Conservation (phyloP, 1,284 basidiomycete species). For the Ustilago cynodontis region DNA sequence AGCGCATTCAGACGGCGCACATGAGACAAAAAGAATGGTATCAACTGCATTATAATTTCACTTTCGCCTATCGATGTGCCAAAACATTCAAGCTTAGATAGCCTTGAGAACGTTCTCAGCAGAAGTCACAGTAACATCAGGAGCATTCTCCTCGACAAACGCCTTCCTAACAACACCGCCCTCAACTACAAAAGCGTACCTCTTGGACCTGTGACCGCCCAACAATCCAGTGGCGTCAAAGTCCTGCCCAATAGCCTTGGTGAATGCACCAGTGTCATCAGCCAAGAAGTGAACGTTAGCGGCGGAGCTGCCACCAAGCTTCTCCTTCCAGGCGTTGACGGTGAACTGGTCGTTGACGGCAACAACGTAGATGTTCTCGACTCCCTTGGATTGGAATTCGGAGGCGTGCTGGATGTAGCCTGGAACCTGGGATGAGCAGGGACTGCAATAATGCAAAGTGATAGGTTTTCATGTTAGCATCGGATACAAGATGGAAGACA, state of each 20-base stretch:
- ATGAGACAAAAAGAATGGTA: background rate
- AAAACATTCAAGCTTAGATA: slow-evolving; percentile 14
- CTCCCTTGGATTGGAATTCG: slow-evolving; percentile 62
- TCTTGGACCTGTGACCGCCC: slow-evolving; percentile 58
- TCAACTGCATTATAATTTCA: background rate
- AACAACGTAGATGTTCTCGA: slow-evolving; percentile 63
- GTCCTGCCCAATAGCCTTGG: slow-evolving; percentile 58
- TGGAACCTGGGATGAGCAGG: slow-evolving; percentile 68
- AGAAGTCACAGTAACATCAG: slow-evolving; percentile 59
- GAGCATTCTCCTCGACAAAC: slow-evolving; percentile 60
- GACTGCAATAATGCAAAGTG: slow-evolving; percentile 18
- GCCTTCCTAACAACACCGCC: slow-evolving; percentile 60
- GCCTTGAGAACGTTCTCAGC: slow-evolving; percentile 62
- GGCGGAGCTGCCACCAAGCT: slow-evolving; percentile 49
- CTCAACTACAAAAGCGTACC: slow-evolving; percentile 58
- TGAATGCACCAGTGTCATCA: slow-evolving; percentile 68
- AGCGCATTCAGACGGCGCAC: too few species aligned
- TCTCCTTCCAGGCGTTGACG: slow-evolving; percentile 66
- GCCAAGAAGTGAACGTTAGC: slow-evolving; percentile 63
- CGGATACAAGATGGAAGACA: background rate
- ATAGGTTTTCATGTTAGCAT: background rate
- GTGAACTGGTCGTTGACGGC: slow-evolving; percentile 67
- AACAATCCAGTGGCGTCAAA: slow-evolving; percentile 66
- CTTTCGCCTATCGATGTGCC: background rate
- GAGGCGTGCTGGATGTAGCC: slow-evolving; percentile 62